phyloP scores from a whole-genome alignment of 352 stramenopile species.

The Phytophthora hybrid region DNA sequence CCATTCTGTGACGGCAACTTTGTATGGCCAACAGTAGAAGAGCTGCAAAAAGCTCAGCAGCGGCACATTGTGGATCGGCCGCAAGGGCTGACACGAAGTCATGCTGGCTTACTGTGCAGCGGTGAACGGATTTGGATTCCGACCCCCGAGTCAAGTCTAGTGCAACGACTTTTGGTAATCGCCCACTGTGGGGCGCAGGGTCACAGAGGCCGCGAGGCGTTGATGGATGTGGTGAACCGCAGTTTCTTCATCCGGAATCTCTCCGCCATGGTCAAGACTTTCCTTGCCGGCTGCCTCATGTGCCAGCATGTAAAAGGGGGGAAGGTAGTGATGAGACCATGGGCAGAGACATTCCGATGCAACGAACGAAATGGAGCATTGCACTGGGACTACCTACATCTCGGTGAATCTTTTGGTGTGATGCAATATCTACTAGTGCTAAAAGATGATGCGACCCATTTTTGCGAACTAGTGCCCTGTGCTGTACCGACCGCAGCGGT shows the following conservation, averaged over 20 bases:
- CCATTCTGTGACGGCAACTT: conserved; percentile 26
- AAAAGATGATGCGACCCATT: conserved; percentile 45
- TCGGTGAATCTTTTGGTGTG: conserved; percentile 27
- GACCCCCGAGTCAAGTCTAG: neutral
- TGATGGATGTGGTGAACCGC: conserved; percentile 1
- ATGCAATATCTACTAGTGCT: conserved; percentile 39
- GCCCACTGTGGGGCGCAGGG: conserved; percentile 12
- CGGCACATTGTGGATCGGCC: conserved; percentile 7
- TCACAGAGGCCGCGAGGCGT: conserved; percentile 6
- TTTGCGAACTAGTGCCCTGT: conserved; percentile 34
- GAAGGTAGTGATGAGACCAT: conserved; percentile 7
- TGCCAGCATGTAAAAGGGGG: conserved; percentile 12
- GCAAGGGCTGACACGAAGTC: neutral
- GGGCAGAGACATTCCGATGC: conserved; percentile 15
- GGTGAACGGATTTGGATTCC: conserved; percentile 11
- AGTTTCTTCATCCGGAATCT: conserved; percentile 9
- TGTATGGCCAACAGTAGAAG: conserved; percentile 14
- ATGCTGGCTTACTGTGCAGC: conserved; percentile 1
- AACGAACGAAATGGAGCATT: conserved; percentile 36
- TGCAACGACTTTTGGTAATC: conserved; percentile 5
- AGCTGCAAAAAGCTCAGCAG: conserved; percentile 6
- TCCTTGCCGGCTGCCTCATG: conserved; percentile 10
- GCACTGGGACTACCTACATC: conserved; percentile 45
- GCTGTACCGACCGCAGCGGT: conserved; percentile 12
- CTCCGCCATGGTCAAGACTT: conserved; percentile 2